These are phyloP conservation scores for Senna tora DNA, from an alignment of 306 rosid genomes.

Conservation along the genomic window DNA sequence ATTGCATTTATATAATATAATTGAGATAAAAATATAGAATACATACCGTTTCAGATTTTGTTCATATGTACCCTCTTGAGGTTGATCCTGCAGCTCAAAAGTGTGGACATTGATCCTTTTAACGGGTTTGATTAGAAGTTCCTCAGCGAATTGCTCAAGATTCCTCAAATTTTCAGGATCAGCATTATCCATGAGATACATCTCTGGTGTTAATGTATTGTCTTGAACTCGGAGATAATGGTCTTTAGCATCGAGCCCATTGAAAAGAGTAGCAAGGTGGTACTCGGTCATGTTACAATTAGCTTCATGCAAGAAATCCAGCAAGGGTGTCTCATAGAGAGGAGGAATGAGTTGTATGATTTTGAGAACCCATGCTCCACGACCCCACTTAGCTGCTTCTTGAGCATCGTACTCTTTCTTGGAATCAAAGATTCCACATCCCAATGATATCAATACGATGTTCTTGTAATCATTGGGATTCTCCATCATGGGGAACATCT, in stretches of 20 bases:
- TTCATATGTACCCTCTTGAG: neutral
- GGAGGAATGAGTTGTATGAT: no score
- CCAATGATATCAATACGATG: constrained; percentile 52
- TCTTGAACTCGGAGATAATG: constrained; percentile 17
- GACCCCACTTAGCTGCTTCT: constrained; percentile 48
- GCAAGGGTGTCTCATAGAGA: constrained; percentile 32
- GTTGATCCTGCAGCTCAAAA: neutral
- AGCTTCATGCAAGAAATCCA: constrained; percentile 19
- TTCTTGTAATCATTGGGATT: constrained; percentile 41
- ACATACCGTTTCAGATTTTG: neutral
- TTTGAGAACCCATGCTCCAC: constrained; percentile 34
- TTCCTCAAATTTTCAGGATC: neutral
- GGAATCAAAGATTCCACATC: no score
- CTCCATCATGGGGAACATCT: constrained; percentile 34
- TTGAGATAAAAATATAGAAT: no score
- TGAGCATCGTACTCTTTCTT: constrained; percentile 38
- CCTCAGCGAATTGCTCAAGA: neutral
- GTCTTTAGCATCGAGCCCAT: neutral
- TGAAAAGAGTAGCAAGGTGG: constrained; percentile 22
- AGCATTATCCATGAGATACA: neutral
- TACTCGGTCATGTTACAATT: constrained; percentile 19
- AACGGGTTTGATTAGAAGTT: neutral
- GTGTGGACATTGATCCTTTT: neutral
- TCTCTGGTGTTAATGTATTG: neutral
- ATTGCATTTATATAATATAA: no score